Evolutionary conservation across 345 rosid genomes (phyloP), one percentile per base, ranked within the genome.

Genomic region (Xanthoceras sorbifolium): DNA sequence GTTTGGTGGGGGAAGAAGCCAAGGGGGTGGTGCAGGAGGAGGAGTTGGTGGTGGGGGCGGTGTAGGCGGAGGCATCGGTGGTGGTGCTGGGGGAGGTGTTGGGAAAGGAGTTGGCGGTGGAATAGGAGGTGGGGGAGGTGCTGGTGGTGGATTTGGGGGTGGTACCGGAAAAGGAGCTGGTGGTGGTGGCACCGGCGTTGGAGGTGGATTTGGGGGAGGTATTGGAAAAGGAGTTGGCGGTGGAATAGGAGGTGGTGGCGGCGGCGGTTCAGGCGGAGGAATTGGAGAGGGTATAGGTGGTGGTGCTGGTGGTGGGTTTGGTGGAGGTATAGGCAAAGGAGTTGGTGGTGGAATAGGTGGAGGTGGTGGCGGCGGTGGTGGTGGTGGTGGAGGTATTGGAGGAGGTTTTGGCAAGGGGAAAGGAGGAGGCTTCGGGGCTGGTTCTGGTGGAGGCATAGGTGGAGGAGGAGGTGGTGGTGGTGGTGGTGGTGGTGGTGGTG

Each of bases 261-360:
- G 74, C 0, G 55, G n/a, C 0, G 73, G 71, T n/a, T 61, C 34
- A 1, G 73, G 64, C 1, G 69, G n/a, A 4, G 79, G 69, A 12
- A 54, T 67, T 1, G 78, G 76, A 1, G 44, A n/a, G 0, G 77
- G 74, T n/a, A 74, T 78, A 5, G 78, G 59, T 6, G 72, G 71
- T 23, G 76, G 68, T 28, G 62, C 38, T 61, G 81, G 76, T 0
- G 78, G 67, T 17, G 76, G 36, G 1, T 57, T 36, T 32, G 81
- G 80, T 0, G 75, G 81, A 17, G 73, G 66, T 8, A 25, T 59
- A 6, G 84, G 84, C 1, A 64, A 55, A 6, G 84, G 68, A 14
- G 60, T 22, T 40, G 74, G 69, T 1, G 52, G 29, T 0, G 59
- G 71, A 0, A 63, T 42, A 0, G 82, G 75, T 0, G 76, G 65